Percentiles rank a stretch among this genome's conserved stretches.
phyloP scores from a whole-genome alignment of 1,284 basidiomycete species.

The Xerocomus amazonicus region DNA sequence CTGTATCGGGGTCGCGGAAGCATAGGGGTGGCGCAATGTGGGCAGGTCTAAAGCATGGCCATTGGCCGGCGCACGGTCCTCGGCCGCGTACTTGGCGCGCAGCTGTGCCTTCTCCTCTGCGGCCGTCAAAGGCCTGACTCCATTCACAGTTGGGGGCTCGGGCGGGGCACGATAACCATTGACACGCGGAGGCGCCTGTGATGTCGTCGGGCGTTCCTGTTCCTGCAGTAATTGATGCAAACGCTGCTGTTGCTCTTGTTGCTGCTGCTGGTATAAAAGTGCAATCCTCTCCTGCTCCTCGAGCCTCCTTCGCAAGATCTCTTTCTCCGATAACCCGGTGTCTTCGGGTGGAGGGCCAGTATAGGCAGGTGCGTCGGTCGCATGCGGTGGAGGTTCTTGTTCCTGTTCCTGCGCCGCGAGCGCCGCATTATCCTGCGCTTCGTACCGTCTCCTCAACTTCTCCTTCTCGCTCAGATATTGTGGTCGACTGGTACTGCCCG shows the following conservation, averaged over 20 bases:
- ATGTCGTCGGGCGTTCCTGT: slow-evolving; percentile 9
- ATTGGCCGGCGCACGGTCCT: slow-evolving; percentile 35
- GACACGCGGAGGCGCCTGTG: slow-evolving; percentile 28
- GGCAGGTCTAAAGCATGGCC: slow-evolving; percentile 13
- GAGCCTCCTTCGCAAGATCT: slow-evolving; percentile 44
- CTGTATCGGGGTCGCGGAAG: slow-evolving; percentile 10
- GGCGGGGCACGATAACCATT: slow-evolving; percentile 23
- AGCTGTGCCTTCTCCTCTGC: slow-evolving; percentile 74
- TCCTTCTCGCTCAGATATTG: slow-evolving; percentile 36
- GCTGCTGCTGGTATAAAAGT: slow-evolving; percentile 13
- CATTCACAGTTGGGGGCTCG: slow-evolving; percentile 19
- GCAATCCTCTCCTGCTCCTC: slow-evolving; percentile 45
- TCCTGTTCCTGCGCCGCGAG: slow-evolving; percentile 16
- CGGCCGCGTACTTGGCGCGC: slow-evolving; percentile 57
- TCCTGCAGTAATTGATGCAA: slow-evolving; percentile 1
- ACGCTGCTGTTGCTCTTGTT: slow-evolving; percentile 8
- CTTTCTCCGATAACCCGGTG: slow-evolving; percentile 49
- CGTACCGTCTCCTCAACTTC: slow-evolving; percentile 44
- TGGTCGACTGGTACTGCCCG: slow-evolving; percentile 30
- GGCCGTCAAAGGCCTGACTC: slow-evolving; percentile 51
- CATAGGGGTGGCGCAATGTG: slow-evolving; percentile 19
- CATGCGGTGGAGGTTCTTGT: slow-evolving; percentile 17
- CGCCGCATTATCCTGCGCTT: slow-evolving; percentile 57
- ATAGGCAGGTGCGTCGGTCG: slow-evolving; percentile 19
- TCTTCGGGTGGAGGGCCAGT: slow-evolving; percentile 14